Evolutionary conservation across 768 basidiomycete genomes (phyloP).

Genomic region (Mycena chlorophos): DNA sequence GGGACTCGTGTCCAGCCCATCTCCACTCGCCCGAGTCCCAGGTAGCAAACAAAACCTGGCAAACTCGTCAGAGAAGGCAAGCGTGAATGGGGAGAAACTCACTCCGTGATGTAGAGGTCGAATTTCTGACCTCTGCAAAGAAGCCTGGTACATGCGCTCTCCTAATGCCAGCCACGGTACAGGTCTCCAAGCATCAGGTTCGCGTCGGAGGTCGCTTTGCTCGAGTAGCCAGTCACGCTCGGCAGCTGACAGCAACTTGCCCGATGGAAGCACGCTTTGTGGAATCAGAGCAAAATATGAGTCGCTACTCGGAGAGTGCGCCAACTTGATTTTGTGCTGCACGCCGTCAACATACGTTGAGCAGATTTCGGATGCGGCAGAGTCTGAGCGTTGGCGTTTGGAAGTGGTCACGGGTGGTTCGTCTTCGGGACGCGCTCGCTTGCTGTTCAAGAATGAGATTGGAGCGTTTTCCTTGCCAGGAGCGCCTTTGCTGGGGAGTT

Average conservation of each 20-base stretch:
- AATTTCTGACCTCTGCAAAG: not conserved
- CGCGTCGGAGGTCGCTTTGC: not conserved
- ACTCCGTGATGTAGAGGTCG: not conserved
- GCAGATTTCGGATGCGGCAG: not conserved
- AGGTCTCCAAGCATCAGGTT: not conserved
- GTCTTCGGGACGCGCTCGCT: no score
- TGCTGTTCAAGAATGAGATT: no score
- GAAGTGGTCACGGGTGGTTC: no score
- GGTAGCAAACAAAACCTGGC: not conserved
- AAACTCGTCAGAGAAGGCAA: no score
- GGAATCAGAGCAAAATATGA: not conserved
- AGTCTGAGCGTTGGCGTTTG: not conserved
- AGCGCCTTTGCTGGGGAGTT: no score
- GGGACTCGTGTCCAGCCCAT: not conserved
- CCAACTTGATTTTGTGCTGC: not conserved
- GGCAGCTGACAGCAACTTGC: not conserved
- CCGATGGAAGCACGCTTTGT: not conserved
- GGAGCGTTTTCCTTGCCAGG: no score
- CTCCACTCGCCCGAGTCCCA: not conserved
- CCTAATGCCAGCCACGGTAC: not conserved
- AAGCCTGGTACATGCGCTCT: not conserved
- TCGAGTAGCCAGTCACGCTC: not conserved
- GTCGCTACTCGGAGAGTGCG: not conserved
- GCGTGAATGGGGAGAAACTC: no score
- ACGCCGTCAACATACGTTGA: not conserved